phyloP scores from a whole-genome alignment of 2,329 filamentous ascomycete species.

The Sarocladium brachiariae region DNA sequence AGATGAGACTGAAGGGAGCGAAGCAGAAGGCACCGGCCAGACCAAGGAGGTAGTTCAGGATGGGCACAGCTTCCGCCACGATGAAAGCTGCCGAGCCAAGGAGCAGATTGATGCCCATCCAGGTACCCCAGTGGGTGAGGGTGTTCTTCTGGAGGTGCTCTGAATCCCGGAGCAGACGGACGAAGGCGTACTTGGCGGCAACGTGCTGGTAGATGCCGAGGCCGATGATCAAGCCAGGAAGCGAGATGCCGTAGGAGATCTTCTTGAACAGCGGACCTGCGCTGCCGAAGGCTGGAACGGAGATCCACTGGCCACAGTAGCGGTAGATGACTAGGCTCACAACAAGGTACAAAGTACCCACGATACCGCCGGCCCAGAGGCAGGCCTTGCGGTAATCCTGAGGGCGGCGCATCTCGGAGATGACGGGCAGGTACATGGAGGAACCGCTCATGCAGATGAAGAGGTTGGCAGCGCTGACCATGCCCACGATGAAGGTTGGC shows the following conservation, averaged over 20 bases:
- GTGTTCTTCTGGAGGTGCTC: slow-evolving; percentile 20
- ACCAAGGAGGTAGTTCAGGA: slow-evolving; percentile 9
- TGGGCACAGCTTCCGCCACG: slow-evolving; percentile 11
- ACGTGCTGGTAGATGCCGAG: slow-evolving; percentile 66
- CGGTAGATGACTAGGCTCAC: slow-evolving; percentile 24
- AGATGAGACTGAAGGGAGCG: neutral
- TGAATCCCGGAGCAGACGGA: slow-evolving; percentile 23
- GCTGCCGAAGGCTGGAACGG: slow-evolving; percentile 23
- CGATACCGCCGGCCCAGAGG: slow-evolving; percentile 17
- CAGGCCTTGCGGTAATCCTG: slow-evolving; percentile 9
- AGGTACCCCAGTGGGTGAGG: slow-evolving; percentile 19
- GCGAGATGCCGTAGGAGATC: slow-evolving; percentile 24
- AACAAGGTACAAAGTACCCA: slow-evolving; percentile 21
- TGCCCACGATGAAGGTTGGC: neutral
- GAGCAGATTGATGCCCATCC: slow-evolving; percentile 13
- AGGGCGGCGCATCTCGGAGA: slow-evolving; percentile 1
- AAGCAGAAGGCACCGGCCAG: slow-evolving; percentile 1
- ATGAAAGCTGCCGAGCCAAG: slow-evolving; percentile 10
- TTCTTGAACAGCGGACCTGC: slow-evolving; percentile 23
- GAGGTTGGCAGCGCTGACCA: neutral
- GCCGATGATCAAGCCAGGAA: slow-evolving; percentile 39
- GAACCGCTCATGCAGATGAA: neutral
- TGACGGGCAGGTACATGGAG: slow-evolving; percentile 1
- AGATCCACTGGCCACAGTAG: slow-evolving; percentile 22
- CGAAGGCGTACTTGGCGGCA: slow-evolving; percentile 59